A percentile compares a stretch with the other conserved stretches of the same genome.
phyloP scores from a whole-genome alignment of 2,329 filamentous ascomycete genomes.

The Ceratocystis ficicola region DNA sequence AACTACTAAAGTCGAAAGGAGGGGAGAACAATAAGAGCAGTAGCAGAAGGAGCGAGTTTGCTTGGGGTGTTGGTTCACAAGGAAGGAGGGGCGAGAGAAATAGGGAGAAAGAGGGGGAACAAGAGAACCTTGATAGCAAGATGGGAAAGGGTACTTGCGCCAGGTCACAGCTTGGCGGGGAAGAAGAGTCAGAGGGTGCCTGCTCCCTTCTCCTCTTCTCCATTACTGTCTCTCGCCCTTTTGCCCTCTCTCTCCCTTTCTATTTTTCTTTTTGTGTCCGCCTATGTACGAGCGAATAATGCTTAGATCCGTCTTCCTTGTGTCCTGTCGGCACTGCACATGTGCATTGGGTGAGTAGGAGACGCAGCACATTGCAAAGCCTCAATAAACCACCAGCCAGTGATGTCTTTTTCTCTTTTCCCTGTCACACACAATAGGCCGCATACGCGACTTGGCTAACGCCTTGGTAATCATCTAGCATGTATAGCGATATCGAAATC shows the following conservation, averaged over 20 bases:
- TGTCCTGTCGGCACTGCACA: neutral
- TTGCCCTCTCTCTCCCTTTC: neutral
- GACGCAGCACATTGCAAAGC: neutral
- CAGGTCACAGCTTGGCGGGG: neutral
- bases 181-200: neutral
- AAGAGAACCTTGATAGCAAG: slow-evolving; percentile 7
- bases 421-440: neutral
- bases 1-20: neutral
- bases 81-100: neutral
- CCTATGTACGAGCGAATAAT: neutral
- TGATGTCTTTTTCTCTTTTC: neutral
- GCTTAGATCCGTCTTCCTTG: neutral
- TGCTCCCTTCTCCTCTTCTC: neutral
- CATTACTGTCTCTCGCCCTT: neutral
- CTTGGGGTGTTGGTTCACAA: neutral
- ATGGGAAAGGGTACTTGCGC: slow-evolving; percentile 4
- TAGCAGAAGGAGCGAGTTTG: neutral
- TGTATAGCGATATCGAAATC: neutral
- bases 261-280: neutral
- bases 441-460: neutral
- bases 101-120: neutral
- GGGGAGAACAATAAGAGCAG: neutral
- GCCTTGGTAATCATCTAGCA: neutral
- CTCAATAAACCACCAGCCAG: neutral
- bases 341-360: neutral